These are phyloP conservation scores for Camellia oleifera DNA, from an alignment of 179 eudicot genomes.

Conservation along the genomic window DNA sequence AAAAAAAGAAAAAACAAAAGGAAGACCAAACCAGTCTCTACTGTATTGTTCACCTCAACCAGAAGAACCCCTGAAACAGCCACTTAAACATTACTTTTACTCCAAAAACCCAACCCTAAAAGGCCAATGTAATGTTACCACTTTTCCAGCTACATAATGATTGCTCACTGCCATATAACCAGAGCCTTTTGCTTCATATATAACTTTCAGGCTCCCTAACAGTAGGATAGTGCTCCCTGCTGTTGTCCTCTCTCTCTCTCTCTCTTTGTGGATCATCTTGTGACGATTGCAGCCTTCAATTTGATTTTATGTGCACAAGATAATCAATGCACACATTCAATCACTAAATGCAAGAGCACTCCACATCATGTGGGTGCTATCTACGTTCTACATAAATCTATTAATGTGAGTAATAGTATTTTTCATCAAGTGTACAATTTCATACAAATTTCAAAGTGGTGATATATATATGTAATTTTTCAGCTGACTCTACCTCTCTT, in stretches of 20 bases:
- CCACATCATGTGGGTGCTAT: not conserved
- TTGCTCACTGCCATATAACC: no score
- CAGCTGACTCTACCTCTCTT: not conserved
- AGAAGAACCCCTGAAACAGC: no score
- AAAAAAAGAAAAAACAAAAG: no score
- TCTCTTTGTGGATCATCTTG: not conserved
- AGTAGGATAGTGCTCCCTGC: no score
- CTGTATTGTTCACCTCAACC: no score
- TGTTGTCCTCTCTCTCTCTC: no score
- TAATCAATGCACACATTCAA: not conserved
- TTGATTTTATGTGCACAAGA: not conserved
- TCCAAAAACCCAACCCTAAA: no score
- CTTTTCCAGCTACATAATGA: no score
- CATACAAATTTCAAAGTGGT: not conserved
- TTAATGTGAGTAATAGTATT: not conserved
- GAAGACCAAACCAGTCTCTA: no score
- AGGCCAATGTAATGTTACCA: no score
- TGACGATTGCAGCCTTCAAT: not conserved
- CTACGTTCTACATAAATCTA: not conserved
- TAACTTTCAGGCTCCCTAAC: not conserved
- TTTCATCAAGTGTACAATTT: not conserved
- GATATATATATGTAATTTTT: not conserved
- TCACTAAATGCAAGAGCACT: not conserved
- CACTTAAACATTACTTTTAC: no score
- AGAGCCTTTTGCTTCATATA: not conserved